Conservation (phyloP, 1,139 yeast species). For the Sugiyamaella grinbergsii region DNA sequence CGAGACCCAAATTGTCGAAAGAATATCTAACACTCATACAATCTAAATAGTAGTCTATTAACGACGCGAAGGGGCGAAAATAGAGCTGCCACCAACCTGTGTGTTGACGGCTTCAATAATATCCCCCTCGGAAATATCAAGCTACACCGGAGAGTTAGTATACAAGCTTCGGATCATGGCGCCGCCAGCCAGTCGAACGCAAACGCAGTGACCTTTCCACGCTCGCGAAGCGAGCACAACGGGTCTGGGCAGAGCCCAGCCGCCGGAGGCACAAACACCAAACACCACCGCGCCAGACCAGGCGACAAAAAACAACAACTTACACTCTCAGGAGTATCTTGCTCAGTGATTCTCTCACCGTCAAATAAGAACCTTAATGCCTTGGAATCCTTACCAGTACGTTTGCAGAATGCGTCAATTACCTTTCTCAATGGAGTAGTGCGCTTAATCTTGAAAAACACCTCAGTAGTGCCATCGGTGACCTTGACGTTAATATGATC, state of each 20-base stretch:
- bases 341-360: slow-evolving; percentile 86
- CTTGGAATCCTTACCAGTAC: slow-evolving; percentile 87
- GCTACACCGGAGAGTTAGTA: slow-evolving; percentile 37
- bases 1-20: too few species aligned
- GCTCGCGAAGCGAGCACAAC: not conserved
- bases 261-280: slow-evolving; percentile 8
- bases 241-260: slow-evolving; percentile 10
- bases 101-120: slow-evolving; percentile 98
- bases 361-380: slow-evolving; percentile 88
- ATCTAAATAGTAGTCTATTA: too few species aligned
- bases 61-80: too few species aligned
- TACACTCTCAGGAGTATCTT: slow-evolving; percentile 83
- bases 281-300: too few species aligned
- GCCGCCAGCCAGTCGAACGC: not conserved
- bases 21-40: too few species aligned
- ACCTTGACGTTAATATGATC: slow-evolving; percentile 87
- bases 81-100: slow-evolving; percentile 73
- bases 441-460: slow-evolving; percentile 92
- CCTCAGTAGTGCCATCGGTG: slow-evolving; percentile 89
- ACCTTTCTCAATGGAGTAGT: slow-evolving; percentile 90
- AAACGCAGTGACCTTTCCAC: not conserved
- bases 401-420: slow-evolving; percentile 97
- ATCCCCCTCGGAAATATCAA: slow-evolving; percentile 94
- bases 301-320: slow-evolving; percentile 25
- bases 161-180: not conserved